Evolutionary conservation across 1,284 basidiomycete species (phyloP).

Genomic region (Ustilago tritici): DNA sequence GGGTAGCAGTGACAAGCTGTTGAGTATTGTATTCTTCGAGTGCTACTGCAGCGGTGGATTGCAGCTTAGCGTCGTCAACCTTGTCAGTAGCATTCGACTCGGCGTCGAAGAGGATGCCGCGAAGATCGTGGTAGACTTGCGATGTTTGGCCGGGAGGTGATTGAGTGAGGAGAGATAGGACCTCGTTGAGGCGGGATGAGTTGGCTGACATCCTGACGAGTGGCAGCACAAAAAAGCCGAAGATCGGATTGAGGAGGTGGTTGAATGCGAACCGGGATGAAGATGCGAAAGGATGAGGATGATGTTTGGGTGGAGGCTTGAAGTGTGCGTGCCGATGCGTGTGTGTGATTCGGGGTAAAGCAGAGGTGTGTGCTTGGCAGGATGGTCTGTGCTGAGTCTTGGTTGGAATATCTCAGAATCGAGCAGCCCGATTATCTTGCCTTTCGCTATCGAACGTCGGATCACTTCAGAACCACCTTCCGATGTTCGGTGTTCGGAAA

Average conservation of each 20-base stretch:
- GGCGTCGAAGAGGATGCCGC: slow-evolving; percentile 50
- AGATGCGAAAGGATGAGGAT: slow-evolving; percentile 1
- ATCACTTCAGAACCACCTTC: no score
- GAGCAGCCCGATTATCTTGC: no score
- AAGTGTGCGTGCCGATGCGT: neutral
- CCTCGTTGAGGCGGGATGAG: slow-evolving; percentile 29
- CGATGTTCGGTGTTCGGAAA: no score
- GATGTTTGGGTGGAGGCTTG: slow-evolving; percentile 1
- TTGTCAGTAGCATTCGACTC: slow-evolving; percentile 33
- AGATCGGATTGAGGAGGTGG: neutral
- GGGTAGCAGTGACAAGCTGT: slow-evolving; percentile 46
- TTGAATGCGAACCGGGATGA: slow-evolving; percentile 1
- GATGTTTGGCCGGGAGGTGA: slow-evolving; percentile 58
- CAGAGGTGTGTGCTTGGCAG: neutral
- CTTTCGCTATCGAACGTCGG: no score
- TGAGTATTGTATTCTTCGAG: slow-evolving; percentile 57
- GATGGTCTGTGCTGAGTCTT: slow-evolving; percentile 33
- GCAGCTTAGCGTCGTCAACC: slow-evolving; percentile 40
- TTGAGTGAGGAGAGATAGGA: slow-evolving; percentile 44
- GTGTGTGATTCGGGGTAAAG: slow-evolving; percentile 1
- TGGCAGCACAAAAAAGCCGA: neutral
- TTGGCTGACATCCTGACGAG: slow-evolving; percentile 17
- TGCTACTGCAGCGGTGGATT: slow-evolving; percentile 34
- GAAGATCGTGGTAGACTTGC: slow-evolving; percentile 58
- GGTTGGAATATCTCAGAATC: no score